Conservation (phyloP, 108 stramenopile genomes). For the Skeletonema potamos region DNA sequence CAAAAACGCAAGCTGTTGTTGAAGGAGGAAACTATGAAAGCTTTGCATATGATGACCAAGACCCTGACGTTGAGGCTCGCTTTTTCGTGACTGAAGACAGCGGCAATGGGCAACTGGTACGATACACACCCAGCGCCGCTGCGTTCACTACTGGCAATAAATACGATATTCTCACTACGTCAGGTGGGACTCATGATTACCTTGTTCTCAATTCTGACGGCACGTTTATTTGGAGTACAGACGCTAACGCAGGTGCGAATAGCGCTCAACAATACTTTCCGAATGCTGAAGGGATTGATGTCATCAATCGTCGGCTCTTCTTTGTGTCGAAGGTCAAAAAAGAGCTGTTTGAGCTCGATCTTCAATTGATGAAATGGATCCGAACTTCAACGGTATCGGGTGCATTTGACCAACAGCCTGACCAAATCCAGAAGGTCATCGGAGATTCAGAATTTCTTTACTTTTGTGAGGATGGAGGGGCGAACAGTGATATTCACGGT, state of each 20-base stretch:
- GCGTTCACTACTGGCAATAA: neutral
- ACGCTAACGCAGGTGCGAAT: neutral
- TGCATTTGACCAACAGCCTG: conserved; percentile 47
- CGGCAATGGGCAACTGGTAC: conserved; percentile 36
- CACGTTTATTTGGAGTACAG: conserved; percentile 19
- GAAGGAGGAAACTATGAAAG: conserved; percentile 52
- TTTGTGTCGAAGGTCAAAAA: conserved; percentile 39
- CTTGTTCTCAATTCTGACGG: conserved; percentile 18
- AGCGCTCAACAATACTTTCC: conserved; percentile 20
- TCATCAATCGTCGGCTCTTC: conserved; percentile 35
- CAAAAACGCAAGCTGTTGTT: conserved; percentile 28
- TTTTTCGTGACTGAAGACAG: conserved; percentile 62
- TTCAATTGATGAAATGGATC: conserved; percentile 38
- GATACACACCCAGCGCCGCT: conserved; percentile 37
- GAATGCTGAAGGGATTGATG: conserved; percentile 54
- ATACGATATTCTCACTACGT: neutral
- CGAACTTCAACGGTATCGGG: conserved; percentile 35
- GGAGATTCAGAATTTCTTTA: conserved; percentile 1
- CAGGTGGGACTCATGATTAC: conserved; percentile 10
- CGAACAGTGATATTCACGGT: conserved; percentile 10
- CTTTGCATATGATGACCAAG: conserved; percentile 54
- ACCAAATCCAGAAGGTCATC: conserved; percentile 6
- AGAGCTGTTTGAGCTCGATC: conserved; percentile 45
- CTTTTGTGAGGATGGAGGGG: conserved; percentile 11
- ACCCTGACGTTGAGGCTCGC: conserved; percentile 24